Evolutionary conservation across 202 grass and related monocot genomes (phyloP).

Genomic region (Carex sylvatica): DNA sequence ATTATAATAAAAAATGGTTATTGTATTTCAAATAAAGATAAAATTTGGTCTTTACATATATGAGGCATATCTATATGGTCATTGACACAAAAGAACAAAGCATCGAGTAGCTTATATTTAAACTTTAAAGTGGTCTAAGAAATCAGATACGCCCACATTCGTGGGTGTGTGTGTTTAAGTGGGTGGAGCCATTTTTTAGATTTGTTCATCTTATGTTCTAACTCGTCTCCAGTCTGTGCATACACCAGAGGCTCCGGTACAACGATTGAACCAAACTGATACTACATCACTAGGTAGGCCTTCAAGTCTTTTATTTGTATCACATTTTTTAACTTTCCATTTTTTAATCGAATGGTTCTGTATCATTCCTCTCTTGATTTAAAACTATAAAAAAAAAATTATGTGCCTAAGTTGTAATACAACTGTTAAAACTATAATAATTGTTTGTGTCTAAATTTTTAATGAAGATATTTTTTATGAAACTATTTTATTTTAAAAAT

Average conservation of each 20-base stretch:
- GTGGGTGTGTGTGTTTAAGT: conserved; percentile 10
- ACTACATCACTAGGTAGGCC: too few relatives aligned
- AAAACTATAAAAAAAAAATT: too few relatives aligned
- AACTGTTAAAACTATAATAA: too few relatives aligned
- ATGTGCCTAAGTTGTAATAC: too few relatives aligned
- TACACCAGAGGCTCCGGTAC: not conserved
- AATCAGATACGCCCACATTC: conserved; percentile 28
- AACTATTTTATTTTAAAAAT: too few relatives aligned
- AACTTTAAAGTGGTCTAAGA: conserved; percentile 8
- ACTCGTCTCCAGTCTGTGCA: not conserved
- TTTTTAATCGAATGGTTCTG: too few relatives aligned
- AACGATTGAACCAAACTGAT: not conserved
- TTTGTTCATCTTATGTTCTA: not conserved
- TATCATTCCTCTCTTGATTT: too few relatives aligned
- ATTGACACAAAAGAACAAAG: not conserved
- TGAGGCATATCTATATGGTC: not conserved
- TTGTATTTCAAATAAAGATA: not conserved
- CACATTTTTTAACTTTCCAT: too few relatives aligned
- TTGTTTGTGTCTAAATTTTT: too few relatives aligned
- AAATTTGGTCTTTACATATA: too few relatives aligned
- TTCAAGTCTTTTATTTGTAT: too few relatives aligned
- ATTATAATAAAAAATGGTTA: not conserved
- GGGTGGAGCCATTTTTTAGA: conserved; percentile 6
- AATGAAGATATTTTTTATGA: too few relatives aligned
- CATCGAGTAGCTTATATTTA: not conserved